Percentiles rank a stretch among this genome's conserved stretches.
Conservation (phyloP, 225 moss, liverwort and hornwort species). For the Pleurozium schreberi region DNA sequence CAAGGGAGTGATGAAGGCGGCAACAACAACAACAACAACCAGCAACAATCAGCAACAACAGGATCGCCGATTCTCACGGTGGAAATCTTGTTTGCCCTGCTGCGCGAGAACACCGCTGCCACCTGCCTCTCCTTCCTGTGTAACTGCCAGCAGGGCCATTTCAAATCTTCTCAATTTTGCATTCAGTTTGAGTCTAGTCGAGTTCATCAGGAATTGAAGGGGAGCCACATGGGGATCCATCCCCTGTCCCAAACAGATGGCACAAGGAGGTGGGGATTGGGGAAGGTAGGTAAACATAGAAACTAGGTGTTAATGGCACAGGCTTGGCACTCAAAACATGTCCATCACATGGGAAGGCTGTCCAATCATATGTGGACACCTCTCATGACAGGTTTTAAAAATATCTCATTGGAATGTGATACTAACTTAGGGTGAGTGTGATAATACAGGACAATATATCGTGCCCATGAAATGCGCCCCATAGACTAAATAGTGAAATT, state of each 20-base stretch:
- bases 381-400: not conserved
- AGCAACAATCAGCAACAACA: no score
- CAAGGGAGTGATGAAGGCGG: not conserved
- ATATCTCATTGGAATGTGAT: no score
- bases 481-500: no score
- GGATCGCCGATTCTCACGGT: not conserved
- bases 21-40: not conserved
- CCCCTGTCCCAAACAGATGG: not conserved
- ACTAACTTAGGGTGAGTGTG: no score
- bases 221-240: not conserved
- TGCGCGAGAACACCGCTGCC: not conserved
- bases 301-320: not conserved
- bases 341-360: not conserved
- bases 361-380: not conserved
- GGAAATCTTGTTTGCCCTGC: not conserved
- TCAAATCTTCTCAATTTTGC: not conserved
- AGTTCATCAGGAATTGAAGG: not conserved
- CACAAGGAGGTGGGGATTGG: not conserved
- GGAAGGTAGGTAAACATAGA: not conserved
- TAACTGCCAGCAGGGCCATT: not conserved
- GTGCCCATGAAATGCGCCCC: no score
- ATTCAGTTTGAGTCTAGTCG: not conserved
- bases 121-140: not conserved
- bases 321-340: not conserved
- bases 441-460: no score